Percentiles rank a stretch among this genome's conserved stretches.
Evolutionary conservation across 2,329 filamentous ascomycete genomes (phyloP).

Genomic region (Alternaria triticimaculans): DNA sequence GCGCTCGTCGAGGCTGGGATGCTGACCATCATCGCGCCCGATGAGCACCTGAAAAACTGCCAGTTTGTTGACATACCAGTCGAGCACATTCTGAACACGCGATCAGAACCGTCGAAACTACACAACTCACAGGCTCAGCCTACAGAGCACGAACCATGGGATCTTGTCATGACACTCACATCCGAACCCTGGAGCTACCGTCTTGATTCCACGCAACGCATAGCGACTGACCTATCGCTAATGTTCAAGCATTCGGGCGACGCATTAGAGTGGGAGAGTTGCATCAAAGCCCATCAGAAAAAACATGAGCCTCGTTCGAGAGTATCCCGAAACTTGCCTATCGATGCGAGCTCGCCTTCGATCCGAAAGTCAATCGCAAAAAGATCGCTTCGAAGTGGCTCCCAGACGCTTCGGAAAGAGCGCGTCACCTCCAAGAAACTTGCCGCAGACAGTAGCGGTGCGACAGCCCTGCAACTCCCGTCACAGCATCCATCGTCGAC

Average conservation of each 20-base stretch:
- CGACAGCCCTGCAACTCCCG: background rate
- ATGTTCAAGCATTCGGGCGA: constrained; percentile 24
- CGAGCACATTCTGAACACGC: constrained; percentile 20
- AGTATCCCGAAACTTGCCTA: constrained; percentile 1
- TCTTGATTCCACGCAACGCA: constrained; percentile 26
- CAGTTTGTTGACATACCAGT: constrained; percentile 40
- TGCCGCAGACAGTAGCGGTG: background rate
- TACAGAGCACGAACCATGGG: constrained; percentile 26
- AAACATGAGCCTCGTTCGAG: background rate
- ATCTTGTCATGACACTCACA: constrained; percentile 25
- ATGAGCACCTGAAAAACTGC: constrained; percentile 18
- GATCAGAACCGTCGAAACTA: constrained; percentile 17
- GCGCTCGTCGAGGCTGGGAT: constrained; percentile 24
- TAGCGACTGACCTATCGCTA: constrained; percentile 28
- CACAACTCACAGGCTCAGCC: constrained; percentile 29
- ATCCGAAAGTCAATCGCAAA: background rate
- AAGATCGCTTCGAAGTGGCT: background rate
- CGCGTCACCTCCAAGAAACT: background rate
- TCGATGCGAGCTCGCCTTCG: constrained; percentile 2
- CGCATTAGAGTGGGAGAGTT: constrained; percentile 27
- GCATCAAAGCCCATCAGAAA: constrained; percentile 21
- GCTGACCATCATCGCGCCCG: constrained; percentile 32
- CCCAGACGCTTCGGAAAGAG: background rate
- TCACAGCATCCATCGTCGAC: background rate
- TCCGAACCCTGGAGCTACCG: constrained; percentile 27